Evolutionary conservation across 2,329 filamentous ascomycete species (phyloP).

Genomic region (Sphaerulina vaccinii): DNA sequence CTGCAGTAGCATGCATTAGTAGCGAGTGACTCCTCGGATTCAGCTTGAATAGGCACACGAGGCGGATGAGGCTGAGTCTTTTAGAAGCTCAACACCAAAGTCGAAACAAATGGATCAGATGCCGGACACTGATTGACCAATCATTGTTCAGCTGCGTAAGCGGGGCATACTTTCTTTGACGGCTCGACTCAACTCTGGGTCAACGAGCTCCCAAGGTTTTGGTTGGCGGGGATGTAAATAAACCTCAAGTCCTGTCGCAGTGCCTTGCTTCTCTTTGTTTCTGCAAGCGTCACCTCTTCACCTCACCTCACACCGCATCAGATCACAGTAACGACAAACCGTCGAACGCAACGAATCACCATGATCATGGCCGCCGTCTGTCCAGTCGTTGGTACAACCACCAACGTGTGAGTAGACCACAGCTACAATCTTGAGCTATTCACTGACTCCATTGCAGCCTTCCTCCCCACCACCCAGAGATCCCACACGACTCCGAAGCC

Average conservation of each 20-base stretch:
- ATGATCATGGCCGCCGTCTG: slow-evolving; percentile 24
- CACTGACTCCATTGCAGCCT: slow-evolving; percentile 24
- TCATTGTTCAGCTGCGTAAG: slow-evolving; percentile 7
- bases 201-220: slow-evolving; percentile 7
- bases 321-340: not conserved
- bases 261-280: slow-evolving; percentile 4
- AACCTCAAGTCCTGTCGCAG: not conserved
- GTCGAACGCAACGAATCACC: not conserved
- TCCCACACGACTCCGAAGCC: slow-evolving; percentile 40
- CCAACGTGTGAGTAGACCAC: slow-evolving; percentile 32
- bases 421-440: not conserved
- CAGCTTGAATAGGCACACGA: not conserved
- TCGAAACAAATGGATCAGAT: not conserved
- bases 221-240: slow-evolving; percentile 8
- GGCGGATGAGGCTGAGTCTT: slow-evolving; percentile 1
- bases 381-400: slow-evolving; percentile 38
- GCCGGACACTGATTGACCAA: slow-evolving; percentile 4
- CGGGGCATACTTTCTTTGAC: slow-evolving; percentile 3
- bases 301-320: not conserved
- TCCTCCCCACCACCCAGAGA: slow-evolving; percentile 44
- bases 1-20: not conserved
- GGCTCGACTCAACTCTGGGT: slow-evolving; percentile 5
- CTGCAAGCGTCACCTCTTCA: not conserved
- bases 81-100: not conserved
- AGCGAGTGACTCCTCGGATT: not conserved